Evolutionary conservation across 306 rosid genomes (phyloP), one percentile per base, ranked within the genome.

Genomic region (Malus orientalis): DNA sequence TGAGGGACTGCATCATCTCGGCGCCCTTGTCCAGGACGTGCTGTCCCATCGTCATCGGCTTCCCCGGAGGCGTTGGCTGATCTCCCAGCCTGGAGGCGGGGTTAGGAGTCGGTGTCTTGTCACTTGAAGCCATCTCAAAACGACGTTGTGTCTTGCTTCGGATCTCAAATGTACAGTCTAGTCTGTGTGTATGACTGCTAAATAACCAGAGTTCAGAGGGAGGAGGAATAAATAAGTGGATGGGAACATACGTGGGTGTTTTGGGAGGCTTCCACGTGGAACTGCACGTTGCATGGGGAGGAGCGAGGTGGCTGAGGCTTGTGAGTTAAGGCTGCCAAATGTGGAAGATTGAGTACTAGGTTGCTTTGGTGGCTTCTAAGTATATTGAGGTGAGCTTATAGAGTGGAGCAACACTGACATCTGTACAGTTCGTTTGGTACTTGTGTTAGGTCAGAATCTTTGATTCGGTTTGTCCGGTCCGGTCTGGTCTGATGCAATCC

Each of bases 1-100:
- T 84, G 59, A 90, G 81, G 2, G 97, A 83, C 80, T 93, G 96
- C 45, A 87, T 6, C 76, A 88, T 80, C 74, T 81, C 68, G 2
- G 91, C 89, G 2, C 97, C 80, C 70, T 85, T 86, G 87, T 90
- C 93, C 8, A 91, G 19, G 67, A 84, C 1, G 23, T 89, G 88
- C 70, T 86, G 91, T 47, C 61, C 77, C 62, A 73, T 8, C 2
- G 84, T 25, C 96, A 91, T 87, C 12, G 84, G 49, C 64, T 82
- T 69, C 0, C 96, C 93, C 0, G 90, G 91, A 2, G 86, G 79
- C 60, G 59, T 78, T 11, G 70, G 15, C 44, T 80, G 27, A 25
- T 9, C 4, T 42, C 76, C 75, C 4, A 53, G 78, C 13, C 77
- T 73, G 12, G 51, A 65, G 13, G 73, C 74, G 18, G 85, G 77